Conservation (phyloP, 2,329 filamentous ascomycete species). For the Scleromitrula shiraiana region DNA sequence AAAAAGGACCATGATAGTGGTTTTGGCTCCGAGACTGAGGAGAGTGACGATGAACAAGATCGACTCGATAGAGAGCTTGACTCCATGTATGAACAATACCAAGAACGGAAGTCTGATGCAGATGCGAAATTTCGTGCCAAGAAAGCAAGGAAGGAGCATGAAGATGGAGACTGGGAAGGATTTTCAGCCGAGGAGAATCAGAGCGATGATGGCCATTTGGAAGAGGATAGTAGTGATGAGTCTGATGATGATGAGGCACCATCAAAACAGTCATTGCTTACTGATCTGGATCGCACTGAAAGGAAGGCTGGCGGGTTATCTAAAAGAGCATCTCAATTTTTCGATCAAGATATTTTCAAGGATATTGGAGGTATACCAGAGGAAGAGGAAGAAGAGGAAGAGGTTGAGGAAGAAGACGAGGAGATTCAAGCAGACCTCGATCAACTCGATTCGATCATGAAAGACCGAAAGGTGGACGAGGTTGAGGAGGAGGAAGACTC, state of each 20-base stretch:
- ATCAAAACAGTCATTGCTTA: slow-evolving; percentile 45
- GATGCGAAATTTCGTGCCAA: slow-evolving; percentile 90
- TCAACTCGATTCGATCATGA: slow-evolving; percentile 26
- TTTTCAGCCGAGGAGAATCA: slow-evolving; percentile 59
- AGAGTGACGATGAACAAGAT: slow-evolving; percentile 74
- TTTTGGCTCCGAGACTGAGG: slow-evolving; percentile 48
- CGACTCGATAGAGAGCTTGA: slow-evolving; percentile 79
- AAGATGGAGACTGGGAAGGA: slow-evolving; percentile 88
- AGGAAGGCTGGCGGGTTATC: slow-evolving; percentile 57
- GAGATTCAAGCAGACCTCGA: slow-evolving; percentile 34
- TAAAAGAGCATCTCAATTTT: slow-evolving; percentile 79
- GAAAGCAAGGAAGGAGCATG: slow-evolving; percentile 70
- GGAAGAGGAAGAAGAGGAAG: slow-evolving; percentile 39
- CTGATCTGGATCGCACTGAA: slow-evolving; percentile 50
- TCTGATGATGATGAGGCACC: slow-evolving; percentile 43
- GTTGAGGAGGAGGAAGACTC: slow-evolving; percentile 29
- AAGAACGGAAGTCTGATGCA: slow-evolving; percentile 65
- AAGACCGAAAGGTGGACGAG: slow-evolving; percentile 15
- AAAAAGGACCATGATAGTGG: slow-evolving; percentile 54
- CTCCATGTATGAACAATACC: slow-evolving; percentile 77
- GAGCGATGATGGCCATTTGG: slow-evolving; percentile 50
- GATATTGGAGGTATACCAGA: slow-evolving; percentile 63
- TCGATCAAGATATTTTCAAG: slow-evolving; percentile 91
- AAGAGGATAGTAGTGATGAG: slow-evolving; percentile 57
- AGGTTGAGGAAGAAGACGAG: slow-evolving; percentile 34